Percentiles rank a stretch among this genome's conserved stretches.
These are phyloP conservation scores for Verticillium albo-atrum DNA, from an alignment of 2,329 filamentous ascomycete genomes.

Conservation along the genomic window DNA sequence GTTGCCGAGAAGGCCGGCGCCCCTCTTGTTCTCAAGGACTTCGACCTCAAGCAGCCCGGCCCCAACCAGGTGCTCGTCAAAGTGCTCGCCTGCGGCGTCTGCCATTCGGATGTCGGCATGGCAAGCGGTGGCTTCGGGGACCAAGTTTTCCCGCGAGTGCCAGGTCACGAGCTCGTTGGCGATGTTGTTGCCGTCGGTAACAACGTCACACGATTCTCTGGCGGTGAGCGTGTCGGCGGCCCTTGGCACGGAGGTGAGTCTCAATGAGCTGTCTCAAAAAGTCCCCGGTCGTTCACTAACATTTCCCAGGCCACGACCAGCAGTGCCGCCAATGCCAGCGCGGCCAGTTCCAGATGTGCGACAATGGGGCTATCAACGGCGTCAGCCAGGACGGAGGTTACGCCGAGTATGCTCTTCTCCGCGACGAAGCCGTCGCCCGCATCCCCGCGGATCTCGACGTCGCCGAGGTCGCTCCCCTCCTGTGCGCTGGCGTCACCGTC, in stretches of 20 bases:
- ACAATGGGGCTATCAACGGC: conserved; percentile 59
- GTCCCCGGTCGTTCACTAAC: background rate
- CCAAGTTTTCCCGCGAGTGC: conserved; percentile 51
- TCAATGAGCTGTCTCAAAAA: background rate
- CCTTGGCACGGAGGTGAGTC: conserved; percentile 59
- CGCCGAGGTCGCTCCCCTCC: conserved; percentile 51
- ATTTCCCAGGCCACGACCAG: conserved; percentile 49
- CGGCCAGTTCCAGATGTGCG: conserved; percentile 65
- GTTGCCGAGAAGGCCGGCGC: conserved; percentile 49
- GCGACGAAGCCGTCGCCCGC: conserved; percentile 54
- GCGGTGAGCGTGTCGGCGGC: conserved; percentile 64
- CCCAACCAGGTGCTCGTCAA: conserved; percentile 63
- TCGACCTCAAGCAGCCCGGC: conserved; percentile 52
- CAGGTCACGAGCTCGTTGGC: conserved; percentile 71
- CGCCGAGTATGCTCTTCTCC: conserved; percentile 58
- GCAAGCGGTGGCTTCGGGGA: conserved; percentile 34
- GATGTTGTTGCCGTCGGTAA: conserved; percentile 58
- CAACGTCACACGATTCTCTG: conserved; percentile 51
- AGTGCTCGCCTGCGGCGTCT: conserved; percentile 68
- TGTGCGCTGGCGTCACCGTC: conserved; percentile 62
- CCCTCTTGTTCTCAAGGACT: conserved; percentile 54
- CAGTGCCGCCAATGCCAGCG: conserved; percentile 60
- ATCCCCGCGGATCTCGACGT: conserved; percentile 50
- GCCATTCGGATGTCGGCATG: conserved; percentile 55
- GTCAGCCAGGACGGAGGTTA: conserved; percentile 63